Evolutionary conservation across 306 rosid genomes (phyloP), one percentile per base, ranked within the genome.

Genomic region (Trifolium subterraneum): DNA sequence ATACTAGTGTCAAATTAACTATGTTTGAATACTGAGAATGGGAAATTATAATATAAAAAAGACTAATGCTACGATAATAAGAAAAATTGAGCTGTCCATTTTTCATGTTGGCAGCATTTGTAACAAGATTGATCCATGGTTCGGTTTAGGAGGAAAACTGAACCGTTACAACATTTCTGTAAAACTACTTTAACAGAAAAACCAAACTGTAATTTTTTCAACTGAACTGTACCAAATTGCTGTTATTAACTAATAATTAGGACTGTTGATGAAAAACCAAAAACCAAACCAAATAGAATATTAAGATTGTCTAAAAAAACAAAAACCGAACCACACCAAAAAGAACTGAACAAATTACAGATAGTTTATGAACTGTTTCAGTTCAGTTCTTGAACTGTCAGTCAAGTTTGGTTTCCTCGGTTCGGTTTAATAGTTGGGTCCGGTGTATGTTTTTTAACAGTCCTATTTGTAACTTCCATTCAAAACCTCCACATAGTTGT

Each of bases 1-100:
- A 68, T 44, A 51, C 35, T 1, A 76, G 22, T 29, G 75, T 77
- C 68, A 84, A 70, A 62, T 52, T 29, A 75, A 64, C 52, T 36
- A 59, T 44, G 61, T 70, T 74, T 33, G 36, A 56, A n/a, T n/a
- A n/a, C n/a, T n/a, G n/a, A n/a, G n/a, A n/a, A 67, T 9, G 23
- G 10, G 42, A 63, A 58, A 60, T 23, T 35, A 13, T 19, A 68
- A 73, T n/a, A 54, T 11, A 47, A 47, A 47, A 15, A 47, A 47
- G 9, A 18, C 18, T 52, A 20, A 68, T 68, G 70, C 10, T 42
- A 58, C 18, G 27, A 16, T 59, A 59, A 56, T 51, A 44, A 19
- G n/a, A 42, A 73, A 78, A 77, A 31, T n/a, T 62, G 58, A 59
- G 12, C 36, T n/a, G 10, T 15, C 2, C 14, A 45, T 25, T 25